Base-by-base conservation (phyloP, 2,329 filamentous ascomycete genomes). In the Aspergillus fijiensis region DNA sequence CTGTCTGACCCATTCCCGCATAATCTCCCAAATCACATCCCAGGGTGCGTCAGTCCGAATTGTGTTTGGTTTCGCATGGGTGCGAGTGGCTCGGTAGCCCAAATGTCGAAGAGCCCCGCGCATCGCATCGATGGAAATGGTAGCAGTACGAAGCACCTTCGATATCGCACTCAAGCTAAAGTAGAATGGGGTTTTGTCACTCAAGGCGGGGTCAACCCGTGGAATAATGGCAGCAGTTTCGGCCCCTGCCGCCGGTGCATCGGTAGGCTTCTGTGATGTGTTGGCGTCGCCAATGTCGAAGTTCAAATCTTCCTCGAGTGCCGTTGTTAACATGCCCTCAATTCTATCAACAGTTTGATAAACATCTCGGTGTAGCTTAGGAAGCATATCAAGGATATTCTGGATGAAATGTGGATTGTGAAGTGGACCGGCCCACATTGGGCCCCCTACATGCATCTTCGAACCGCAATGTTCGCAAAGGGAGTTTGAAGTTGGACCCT, bases 1-100 rank as follows among this genome's bases (percentile, higher is more conserved):
- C 72, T 96, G 92, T 25, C 89, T 85, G 14, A 90, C 86, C 92
- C 92, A 99, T 76, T 96, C 92, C 27, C 91, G 85, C 86, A 98
- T 95, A 29, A 98, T 81, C 72, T 96, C 90, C 93, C 95, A 98
- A 51, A 99, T 85, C 0, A 91, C 87, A 4, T 82, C 82, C 92
- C 92, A 99, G 0, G 93, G 91, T 14, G 95, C 95, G 76, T 98
- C 87, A 0, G 95, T 98, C 79, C 96, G 96, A 76, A 98, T 87
- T 70, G 91, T 95, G 27, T 93, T 94, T 0, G 91, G 85, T 66
- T 92, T 92, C 68, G 92, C 92, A 75, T 99, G 95, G 67, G 91
- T 96, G 69, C 94, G 87, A 0, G 91, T 91, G 3, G 90, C 90
- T 50, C 85, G 84, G 72, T 96, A 98, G 6, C 94, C 95, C 1